phyloP scores from a whole-genome alignment of 2,329 filamentous ascomycete species.

The Pyrenophora graminea region DNA sequence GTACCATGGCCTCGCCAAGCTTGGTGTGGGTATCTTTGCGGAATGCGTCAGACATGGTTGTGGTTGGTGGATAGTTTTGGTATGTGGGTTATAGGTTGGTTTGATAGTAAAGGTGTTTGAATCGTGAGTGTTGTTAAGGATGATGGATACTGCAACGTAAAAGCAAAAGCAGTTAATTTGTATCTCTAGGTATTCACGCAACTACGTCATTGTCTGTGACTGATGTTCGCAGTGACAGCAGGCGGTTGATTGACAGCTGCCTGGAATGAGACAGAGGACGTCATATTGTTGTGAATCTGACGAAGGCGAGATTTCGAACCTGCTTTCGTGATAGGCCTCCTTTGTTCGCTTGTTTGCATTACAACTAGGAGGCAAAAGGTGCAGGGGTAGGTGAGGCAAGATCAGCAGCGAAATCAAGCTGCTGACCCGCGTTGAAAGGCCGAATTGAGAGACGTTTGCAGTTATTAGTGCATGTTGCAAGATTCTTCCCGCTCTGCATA shows the following conservation, averaged over 20 bases:
- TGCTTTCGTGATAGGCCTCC: conserved; percentile 7
- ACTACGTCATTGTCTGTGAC: conserved; percentile 32
- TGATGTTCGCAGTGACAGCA: conserved; percentile 12
- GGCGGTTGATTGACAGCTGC: conserved; percentile 12
- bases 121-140: conserved; percentile 14
- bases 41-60: conserved; percentile 65
- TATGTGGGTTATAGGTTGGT: conserved; percentile 19
- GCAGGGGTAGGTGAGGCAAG: conserved; percentile 11
- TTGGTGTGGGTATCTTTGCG: conserved; percentile 65
- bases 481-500: too few relatives aligned
- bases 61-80: conserved; percentile 37
- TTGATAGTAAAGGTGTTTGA: conserved; percentile 17
- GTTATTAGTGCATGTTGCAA: neutral
- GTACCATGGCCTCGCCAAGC: conserved; percentile 55
- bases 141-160: conserved; percentile 18
- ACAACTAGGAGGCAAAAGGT: conserved; percentile 6
- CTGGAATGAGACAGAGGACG: conserved; percentile 8
- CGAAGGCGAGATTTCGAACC: neutral
- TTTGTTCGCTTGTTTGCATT: conserved; percentile 10
- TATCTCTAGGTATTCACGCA: conserved; percentile 13
- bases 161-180: conserved; percentile 30
- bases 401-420: conserved; percentile 8
- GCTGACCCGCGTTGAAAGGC: neutral
- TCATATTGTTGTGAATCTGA: conserved; percentile 1
- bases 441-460: neutral